A percentile compares a stretch with the other conserved stretches of the same genome.
These are phyloP conservation scores for Murraya paniculata DNA, from an alignment of 345 rosid genomes.

Conservation along the genomic window DNA sequence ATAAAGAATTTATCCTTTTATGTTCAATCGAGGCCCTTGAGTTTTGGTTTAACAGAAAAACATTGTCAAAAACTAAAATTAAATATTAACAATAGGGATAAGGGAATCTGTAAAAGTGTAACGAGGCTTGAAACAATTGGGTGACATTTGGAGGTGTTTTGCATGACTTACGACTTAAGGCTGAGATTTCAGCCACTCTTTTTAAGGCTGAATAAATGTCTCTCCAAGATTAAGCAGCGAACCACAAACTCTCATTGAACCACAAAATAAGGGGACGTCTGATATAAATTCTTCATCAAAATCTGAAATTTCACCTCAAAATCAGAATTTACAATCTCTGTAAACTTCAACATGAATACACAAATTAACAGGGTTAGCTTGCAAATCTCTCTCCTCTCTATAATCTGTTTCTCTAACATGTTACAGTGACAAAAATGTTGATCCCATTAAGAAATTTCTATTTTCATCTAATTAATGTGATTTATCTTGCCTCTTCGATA, in stretches of 20 bases:
- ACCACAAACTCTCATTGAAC: neutral
- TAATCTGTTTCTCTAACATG: neutral
- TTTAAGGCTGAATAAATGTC: constrained; percentile 17
- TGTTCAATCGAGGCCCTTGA: neutral
- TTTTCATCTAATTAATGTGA: neutral
- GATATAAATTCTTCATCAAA: neutral
- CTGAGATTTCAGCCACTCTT: constrained; percentile 10
- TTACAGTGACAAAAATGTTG: neutral
- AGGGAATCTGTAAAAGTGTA: neutral
- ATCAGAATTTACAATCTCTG: neutral
- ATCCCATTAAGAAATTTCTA: neutral
- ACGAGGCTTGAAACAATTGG: neutral
- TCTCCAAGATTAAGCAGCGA: constrained; percentile 19
- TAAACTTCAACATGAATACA: constrained; percentile 27
- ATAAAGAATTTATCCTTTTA: neutral
- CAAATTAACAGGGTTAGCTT: constrained; percentile 25
- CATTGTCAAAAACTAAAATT: neutral
- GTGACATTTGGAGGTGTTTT: constrained; percentile 22
- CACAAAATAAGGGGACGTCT: neutral
- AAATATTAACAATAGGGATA: neutral
- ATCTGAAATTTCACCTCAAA: neutral
- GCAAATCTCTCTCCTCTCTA: neutral
- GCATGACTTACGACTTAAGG: constrained; percentile 8
- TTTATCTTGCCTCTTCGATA: neutral
- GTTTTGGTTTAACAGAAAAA: neutral